Conservation (phyloP, 306 rosid species). For the Malus domestica region ASM211411v1 NC_041793.1:818001-818500, state of each 20-base stretch:
- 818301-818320: background rate
- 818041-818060: constrained; percentile 85
- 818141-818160: constrained; percentile 97
- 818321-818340: background rate
- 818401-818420: background rate
- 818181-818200: constrained; percentile 91
- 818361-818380: background rate
- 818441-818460: background rate
- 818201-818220: constrained; percentile 88
- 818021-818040: constrained; percentile 84
- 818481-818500: background rate
- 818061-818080: constrained; percentile 92
- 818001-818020: constrained; percentile 93
- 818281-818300: constrained; percentile 1
- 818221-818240: constrained; percentile 82
- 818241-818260: constrained; percentile 88
- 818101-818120: constrained; percentile 90
- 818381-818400: background rate
- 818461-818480: background rate
- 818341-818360: background rate
- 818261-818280: constrained; percentile 86
- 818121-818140: constrained; percentile 96
- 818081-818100: constrained; percentile 90
- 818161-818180: constrained; percentile 86
- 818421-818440: background rate